phyloP scores from a whole-genome alignment of 2,329 filamentous ascomycete genomes.

The Diaporthe ilicicola region DNA sequence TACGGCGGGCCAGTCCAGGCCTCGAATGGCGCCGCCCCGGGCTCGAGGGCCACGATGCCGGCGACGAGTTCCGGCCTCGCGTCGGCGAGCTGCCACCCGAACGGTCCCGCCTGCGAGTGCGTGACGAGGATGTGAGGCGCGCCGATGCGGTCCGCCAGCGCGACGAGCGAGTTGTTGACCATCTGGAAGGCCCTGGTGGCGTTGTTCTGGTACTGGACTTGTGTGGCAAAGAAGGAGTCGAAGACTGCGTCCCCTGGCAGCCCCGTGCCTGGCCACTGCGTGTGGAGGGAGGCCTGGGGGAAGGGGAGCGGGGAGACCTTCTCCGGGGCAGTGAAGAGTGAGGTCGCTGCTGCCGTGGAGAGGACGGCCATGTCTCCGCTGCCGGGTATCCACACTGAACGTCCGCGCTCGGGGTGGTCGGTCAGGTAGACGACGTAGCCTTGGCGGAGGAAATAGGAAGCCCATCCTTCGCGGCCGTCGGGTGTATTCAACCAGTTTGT shows the following conservation, averaged over 20 bases:
- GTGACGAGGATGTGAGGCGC: conserved; percentile 52
- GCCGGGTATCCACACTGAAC: conserved; percentile 37
- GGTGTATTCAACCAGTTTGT: conserved; percentile 55
- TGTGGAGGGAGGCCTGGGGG: conserved; percentile 41
- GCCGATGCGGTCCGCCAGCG: conserved; percentile 27
- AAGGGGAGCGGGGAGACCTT: conserved; percentile 34
- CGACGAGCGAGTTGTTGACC: conserved; percentile 21
- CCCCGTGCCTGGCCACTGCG: conserved; percentile 52
- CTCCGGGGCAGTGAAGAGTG: conserved; percentile 43
- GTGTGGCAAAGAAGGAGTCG: conserved; percentile 54
- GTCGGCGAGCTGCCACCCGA: conserved; percentile 59
- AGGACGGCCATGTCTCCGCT: background rate
- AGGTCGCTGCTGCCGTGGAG: background rate
- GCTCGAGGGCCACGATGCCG: conserved; percentile 61
- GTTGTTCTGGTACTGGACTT: conserved; percentile 47
- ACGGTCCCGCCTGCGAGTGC: conserved; percentile 58
- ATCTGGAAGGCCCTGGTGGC: conserved; percentile 40
- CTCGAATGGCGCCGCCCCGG: conserved; percentile 59
- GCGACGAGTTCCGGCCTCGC: conserved; percentile 55
- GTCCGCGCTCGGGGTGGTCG: conserved; percentile 52
- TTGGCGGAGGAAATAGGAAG: conserved; percentile 50
- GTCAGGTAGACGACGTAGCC: conserved; percentile 54
- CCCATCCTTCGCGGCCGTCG: conserved; percentile 55
- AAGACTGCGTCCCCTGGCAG: conserved; percentile 55
- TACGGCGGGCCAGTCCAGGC: background rate